Conservation (phyloP, 306 rosid species). For the Astragalus glycyphyllos region DNA sequence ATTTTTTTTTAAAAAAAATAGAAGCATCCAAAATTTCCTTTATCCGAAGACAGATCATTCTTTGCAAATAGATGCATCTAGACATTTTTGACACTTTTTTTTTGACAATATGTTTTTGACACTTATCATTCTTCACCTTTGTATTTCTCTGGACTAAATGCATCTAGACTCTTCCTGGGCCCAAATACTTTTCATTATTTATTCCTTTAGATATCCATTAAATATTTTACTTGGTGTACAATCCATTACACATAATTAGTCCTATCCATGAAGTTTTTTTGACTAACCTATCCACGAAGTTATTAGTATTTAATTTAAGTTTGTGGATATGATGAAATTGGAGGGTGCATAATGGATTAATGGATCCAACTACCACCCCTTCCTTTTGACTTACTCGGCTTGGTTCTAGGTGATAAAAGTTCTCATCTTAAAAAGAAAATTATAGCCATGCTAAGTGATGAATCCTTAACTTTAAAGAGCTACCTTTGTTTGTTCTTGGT, state of each 20-base stretch:
- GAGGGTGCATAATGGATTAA: slow-evolving; percentile 8
- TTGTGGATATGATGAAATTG: not conserved
- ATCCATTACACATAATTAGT: not conserved
- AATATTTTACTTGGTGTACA: slow-evolving; percentile 1
- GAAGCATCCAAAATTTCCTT: not conserved
- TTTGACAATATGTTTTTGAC: too few relatives aligned
- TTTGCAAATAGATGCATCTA: not conserved
- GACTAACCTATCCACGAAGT: not conserved
- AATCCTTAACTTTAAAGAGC: not conserved
- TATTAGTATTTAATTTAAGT: too few relatives aligned
- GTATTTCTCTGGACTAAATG: not conserved
- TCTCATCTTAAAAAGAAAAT: not conserved
- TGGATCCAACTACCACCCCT: not conserved
- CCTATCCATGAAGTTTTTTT: not conserved
- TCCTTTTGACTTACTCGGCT: not conserved
- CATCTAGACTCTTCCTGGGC: not conserved
- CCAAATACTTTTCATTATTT: slow-evolving; percentile 27
- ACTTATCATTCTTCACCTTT: not conserved
- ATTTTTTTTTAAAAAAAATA: not conserved
- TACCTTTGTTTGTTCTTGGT: not conserved
- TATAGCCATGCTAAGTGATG: not conserved
- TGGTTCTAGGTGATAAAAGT: not conserved
- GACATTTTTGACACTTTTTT: too few relatives aligned
- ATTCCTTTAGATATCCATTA: not conserved
- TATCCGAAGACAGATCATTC: not conserved